Conservation (phyloP, 257 asterid species). For the Solanum etuberosum region DNA sequence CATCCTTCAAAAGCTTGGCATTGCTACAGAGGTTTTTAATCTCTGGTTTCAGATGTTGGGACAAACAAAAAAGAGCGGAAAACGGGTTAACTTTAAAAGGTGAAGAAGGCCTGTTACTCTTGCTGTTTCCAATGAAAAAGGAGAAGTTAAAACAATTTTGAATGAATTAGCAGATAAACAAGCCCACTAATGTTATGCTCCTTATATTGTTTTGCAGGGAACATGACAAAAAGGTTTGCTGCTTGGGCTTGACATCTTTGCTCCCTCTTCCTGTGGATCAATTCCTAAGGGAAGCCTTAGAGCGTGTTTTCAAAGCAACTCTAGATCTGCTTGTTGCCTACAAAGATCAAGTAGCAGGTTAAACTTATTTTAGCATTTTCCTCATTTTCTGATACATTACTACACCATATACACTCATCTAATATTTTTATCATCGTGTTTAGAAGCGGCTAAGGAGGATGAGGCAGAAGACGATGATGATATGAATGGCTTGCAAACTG, state of each 20-base stretch:
- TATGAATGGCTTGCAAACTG: slow-evolving; percentile 64
- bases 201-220: slow-evolving; percentile 50
- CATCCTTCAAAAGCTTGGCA: slow-evolving; percentile 82
- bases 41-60: slow-evolving; percentile 97
- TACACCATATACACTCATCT: background rate
- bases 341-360: slow-evolving; percentile 95
- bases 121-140: background rate
- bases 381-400: background rate
- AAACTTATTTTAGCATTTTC: background rate
- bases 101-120: slow-evolving; percentile 2
- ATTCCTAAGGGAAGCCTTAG: slow-evolving; percentile 84
- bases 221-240: slow-evolving; percentile 92
- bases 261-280: slow-evolving; percentile 84
- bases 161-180: background rate
- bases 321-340: slow-evolving; percentile 93
- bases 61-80: slow-evolving; percentile 80
- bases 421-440: background rate
- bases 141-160: background rate
- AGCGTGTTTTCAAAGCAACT: slow-evolving; percentile 81
- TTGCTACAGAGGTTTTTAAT: slow-evolving; percentile 78
- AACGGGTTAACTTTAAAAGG: slow-evolving; percentile 73
- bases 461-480: slow-evolving; percentile 71
- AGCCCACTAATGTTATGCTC: background rate
- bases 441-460: slow-evolving; percentile 78
- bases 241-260: slow-evolving; percentile 93